Evolutionary conservation across 2,329 filamentous ascomycete species (phyloP).

Genomic region (Cucurbitaria berberidis): DNA sequence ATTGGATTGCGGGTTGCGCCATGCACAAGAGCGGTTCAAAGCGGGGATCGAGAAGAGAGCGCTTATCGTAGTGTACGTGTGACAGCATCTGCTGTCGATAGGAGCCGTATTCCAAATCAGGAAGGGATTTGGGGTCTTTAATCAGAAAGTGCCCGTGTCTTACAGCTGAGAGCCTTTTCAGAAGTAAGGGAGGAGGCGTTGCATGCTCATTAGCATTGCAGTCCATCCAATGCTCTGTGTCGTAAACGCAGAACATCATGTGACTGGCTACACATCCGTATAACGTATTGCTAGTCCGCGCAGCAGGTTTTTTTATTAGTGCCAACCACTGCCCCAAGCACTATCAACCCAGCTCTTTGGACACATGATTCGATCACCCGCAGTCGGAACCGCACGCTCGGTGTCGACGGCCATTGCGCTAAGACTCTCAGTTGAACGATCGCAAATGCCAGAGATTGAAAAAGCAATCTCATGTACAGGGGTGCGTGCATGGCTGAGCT

Average conservation of each 20-base stretch:
- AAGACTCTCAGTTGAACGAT: slow-evolving; percentile 6
- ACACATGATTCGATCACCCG: slow-evolving; percentile 5
- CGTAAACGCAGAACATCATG: neutral
- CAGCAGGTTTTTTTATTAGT: neutral
- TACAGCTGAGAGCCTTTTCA: neutral
- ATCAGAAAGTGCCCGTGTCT: neutral
- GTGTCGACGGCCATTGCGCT: slow-evolving; percentile 11
- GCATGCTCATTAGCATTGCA: neutral
- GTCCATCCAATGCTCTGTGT: neutral
- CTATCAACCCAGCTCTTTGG: slow-evolving; percentile 2
- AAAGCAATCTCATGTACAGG: slow-evolving; percentile 14
- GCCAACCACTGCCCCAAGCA: neutral
- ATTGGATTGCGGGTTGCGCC: neutral
- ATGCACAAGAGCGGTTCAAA: neutral
- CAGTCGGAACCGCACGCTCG: slow-evolving; percentile 4
- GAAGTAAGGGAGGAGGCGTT: neutral
- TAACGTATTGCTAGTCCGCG: neutral
- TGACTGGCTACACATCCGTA: neutral
- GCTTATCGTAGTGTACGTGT: neutral
- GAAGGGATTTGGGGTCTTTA: neutral
- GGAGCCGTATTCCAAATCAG: neutral
- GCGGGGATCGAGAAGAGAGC: neutral
- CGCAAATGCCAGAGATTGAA: slow-evolving; percentile 8
- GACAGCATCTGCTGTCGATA: neutral
- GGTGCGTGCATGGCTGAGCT: slow-evolving; percentile 18